Evolutionary conservation across 768 basidiomycete genomes (phyloP).

Genomic region (Crassisporium funariophilum): DNA sequence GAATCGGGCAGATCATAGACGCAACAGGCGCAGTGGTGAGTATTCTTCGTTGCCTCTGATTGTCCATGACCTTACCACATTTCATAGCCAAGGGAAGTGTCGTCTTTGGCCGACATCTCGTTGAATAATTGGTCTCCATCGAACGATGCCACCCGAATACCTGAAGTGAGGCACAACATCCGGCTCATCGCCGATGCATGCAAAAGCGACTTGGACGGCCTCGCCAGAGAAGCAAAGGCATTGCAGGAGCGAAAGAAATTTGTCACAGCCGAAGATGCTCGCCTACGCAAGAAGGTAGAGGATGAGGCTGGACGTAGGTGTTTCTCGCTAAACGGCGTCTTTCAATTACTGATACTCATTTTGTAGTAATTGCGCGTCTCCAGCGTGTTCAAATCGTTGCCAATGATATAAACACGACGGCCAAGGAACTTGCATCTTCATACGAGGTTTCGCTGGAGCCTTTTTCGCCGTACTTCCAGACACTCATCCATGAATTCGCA

Average conservation of each 20-base stretch:
- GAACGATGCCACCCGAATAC: slow-evolving; percentile 84
- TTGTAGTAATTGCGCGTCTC: slow-evolving; percentile 73
- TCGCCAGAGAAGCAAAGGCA: slow-evolving; percentile 87
- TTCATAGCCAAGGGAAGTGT: slow-evolving; percentile 78
- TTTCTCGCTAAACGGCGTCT: not conserved
- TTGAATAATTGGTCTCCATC: slow-evolving; percentile 84
- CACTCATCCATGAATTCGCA: slow-evolving; percentile 67
- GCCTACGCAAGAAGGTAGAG: slow-evolving; percentile 67
- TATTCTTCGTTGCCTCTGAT: slow-evolving; percentile 13
- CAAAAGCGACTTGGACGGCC: slow-evolving; percentile 81
- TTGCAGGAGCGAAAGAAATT: slow-evolving; percentile 80
- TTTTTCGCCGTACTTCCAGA: slow-evolving; percentile 73
- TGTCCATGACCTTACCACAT: slow-evolving; percentile 1
- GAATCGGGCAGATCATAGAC: slow-evolving; percentile 90
- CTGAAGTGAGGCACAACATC: slow-evolving; percentile 96
- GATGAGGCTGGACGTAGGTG: slow-evolving; percentile 77
- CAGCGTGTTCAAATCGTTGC: slow-evolving; percentile 77
- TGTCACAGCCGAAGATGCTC: slow-evolving; percentile 67
- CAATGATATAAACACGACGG: slow-evolving; percentile 64
- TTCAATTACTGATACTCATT: slow-evolving; percentile 3
- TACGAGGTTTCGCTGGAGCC: slow-evolving; percentile 76
- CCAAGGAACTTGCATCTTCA: slow-evolving; percentile 62
- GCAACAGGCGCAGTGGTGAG: slow-evolving; percentile 90
- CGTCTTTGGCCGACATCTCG: slow-evolving; percentile 79
- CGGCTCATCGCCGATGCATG: slow-evolving; percentile 83